Percentiles rank a stretch among this genome's conserved stretches.
phyloP scores from a whole-genome alignment of 371 early-diverging fungal species.

The Vairimorpha ceranae region DNA sequence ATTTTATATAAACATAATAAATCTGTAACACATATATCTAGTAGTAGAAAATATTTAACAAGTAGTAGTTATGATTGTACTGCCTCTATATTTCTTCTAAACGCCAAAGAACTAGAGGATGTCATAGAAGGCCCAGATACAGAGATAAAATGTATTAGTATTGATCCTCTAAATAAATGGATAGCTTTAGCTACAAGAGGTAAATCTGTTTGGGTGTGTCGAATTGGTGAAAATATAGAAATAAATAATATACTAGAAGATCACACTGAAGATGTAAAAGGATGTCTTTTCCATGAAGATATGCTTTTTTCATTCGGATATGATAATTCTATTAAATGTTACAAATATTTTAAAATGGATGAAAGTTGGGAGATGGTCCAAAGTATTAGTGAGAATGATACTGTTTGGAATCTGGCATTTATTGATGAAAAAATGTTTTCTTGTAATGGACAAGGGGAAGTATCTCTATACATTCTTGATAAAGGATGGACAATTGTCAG shows the following conservation, averaged over 20 bases:
- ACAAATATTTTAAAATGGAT: conserved; percentile 42
- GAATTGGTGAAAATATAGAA: conserved; percentile 35
- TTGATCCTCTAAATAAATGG: conserved; percentile 19
- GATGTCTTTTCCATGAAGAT: conserved; percentile 33
- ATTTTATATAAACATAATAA: conserved; percentile 25
- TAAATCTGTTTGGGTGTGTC: conserved; percentile 52
- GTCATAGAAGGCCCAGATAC: conserved; percentile 61
- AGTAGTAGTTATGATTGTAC: conserved; percentile 49
- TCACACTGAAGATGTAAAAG: conserved; percentile 60
- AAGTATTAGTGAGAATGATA: conserved; percentile 28
- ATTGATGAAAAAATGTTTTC: conserved; percentile 22
- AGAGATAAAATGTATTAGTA: conserved; percentile 53
- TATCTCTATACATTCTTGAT: conserved; percentile 29
- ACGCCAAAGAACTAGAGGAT: conserved; percentile 36
- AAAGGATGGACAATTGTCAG: conserved; percentile 30
- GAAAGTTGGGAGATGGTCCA: conserved; percentile 47
- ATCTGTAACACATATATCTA: conserved; percentile 34
- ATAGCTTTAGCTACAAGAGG: conserved; percentile 55
- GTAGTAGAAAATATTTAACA: conserved; percentile 1
- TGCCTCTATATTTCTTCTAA: conserved; percentile 13
- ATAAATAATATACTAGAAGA: conserved; percentile 58
- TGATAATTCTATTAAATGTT: conserved; percentile 55
- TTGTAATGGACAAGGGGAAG: conserved; percentile 42
- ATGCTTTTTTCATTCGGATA: conserved; percentile 56
- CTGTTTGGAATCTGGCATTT: conserved; percentile 51